Percentiles rank a stretch among this genome's conserved stretches.
phyloP scores from a whole-genome alignment of 805 yeast genomes.

The Isabelozyma rhagii region DNA sequence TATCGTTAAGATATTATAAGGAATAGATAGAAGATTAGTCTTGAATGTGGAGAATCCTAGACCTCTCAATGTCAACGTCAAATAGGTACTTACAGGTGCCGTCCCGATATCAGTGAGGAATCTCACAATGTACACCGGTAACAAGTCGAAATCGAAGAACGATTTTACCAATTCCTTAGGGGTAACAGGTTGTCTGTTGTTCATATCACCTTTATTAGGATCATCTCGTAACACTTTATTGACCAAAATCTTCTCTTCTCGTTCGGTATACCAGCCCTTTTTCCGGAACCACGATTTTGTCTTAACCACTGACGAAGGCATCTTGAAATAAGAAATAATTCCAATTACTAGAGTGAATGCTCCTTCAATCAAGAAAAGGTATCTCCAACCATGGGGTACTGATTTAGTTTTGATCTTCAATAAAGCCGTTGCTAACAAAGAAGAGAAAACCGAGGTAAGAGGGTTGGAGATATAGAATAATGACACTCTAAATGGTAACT shows the following conservation, averaged over 20 bases:
- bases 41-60: conserved; percentile 54
- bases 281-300: conserved; percentile 49
- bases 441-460: conserved; percentile 6
- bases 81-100: conserved; percentile 26
- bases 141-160: conserved; percentile 19
- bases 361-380: conserved; percentile 67
- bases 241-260: conserved; percentile 24
- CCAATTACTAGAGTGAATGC: conserved; percentile 54
- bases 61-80: conserved; percentile 44
- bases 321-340: conserved; percentile 35
- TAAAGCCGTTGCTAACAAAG: conserved; percentile 17
- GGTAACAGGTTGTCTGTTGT: conserved; percentile 22
- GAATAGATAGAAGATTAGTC: conserved; percentile 52
- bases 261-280: conserved; percentile 34
- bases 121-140: conserved; percentile 34
- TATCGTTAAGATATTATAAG: conserved; percentile 33
- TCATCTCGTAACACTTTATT: conserved; percentile 25
- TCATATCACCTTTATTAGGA: conserved; percentile 28
- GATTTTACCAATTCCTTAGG: conserved; percentile 13
- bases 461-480: conserved; percentile 23
- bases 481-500: conserved; percentile 56
- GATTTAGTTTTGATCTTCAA: conserved; percentile 11
- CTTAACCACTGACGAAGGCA: conserved; percentile 56
- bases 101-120: conserved; percentile 26
- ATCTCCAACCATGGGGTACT: conserved; percentile 47